Base-by-base conservation (phyloP, 768 basidiomycete genomes). In the Xerocomellus amylosporus region DNA sequence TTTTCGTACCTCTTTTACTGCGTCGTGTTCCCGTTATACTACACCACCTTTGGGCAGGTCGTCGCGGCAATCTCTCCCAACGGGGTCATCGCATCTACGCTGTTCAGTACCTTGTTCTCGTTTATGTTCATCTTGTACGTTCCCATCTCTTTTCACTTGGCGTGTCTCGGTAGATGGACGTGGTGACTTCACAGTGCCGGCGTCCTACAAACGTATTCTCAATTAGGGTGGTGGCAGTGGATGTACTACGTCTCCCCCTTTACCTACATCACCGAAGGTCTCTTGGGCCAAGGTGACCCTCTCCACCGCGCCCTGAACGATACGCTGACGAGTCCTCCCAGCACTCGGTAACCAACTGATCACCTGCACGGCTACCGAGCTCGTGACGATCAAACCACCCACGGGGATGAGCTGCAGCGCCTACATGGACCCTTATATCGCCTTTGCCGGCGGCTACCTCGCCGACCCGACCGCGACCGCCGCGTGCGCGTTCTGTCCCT, bases 401-500 rank as follows among this genome's bases (percentile, higher is more conserved):
- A 55, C 69, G 1, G 84, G 82, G 2, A 60, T 74, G 54, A 81
- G 75, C 5, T 90, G 89, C 61, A 60, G 59, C 4, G 54, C 73
- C 4, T 90, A 81, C 65, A 70, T 87, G 64, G 44, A 66, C 19
- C 63, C 71, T 0, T 90, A 77, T 69, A 81, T 85, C 15, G 53
- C 66, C 0, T 41, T 58, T 1, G 72, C 75, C 5, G 82, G 86
- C 0, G 86, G 87, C 9, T 84, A 84, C 58, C 67, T 89, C 28
- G 61, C 73, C 22, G 79, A 87, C 58, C 75, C 81, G 1, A 65
- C 77, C n/a, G 80, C 84, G 4, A 78, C 79, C 0, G 53, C 68
- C n/a, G 68, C 63, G 41, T 90, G 87, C 64, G 54, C 74, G 20
- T 86, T 81, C 68, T 88, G 87, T 58, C 70, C 80, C 1, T 74